phyloP scores from a whole-genome alignment of 345 rosid genomes.

The Orychophragmus violaceus region DNA sequence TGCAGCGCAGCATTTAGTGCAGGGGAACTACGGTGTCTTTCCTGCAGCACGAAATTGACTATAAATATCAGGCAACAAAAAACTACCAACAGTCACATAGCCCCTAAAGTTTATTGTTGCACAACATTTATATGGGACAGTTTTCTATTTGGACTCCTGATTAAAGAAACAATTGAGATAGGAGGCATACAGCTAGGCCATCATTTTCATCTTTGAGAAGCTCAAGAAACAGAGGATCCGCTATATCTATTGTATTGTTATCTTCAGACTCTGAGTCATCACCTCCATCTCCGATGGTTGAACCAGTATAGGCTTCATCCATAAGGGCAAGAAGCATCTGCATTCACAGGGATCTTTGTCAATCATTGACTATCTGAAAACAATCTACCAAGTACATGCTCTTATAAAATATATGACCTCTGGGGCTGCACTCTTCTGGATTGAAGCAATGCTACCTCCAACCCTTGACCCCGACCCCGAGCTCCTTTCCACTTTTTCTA shows the following conservation, averaged over 20 bases:
- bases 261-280: conserved; percentile 95
- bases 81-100: background rate
- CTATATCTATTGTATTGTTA: conserved; percentile 62
- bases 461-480: conserved; percentile 66
- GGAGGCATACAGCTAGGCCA: conserved; percentile 73
- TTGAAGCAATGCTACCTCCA: conserved; percentile 87
- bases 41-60: conserved; percentile 45
- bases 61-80: background rate
- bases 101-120: background rate
- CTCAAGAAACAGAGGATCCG: conserved; percentile 90
- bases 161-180: background rate
- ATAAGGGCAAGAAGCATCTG: conserved; percentile 97
- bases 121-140: background rate
- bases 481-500: conserved; percentile 85
- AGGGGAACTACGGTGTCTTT: conserved; percentile 78
- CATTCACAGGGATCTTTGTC: conserved; percentile 14
- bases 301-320: conserved; percentile 99
- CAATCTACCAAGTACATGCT: conserved; percentile 8
- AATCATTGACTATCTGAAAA: background rate
- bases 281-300: conserved; percentile 84
- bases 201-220: conserved; percentile 98
- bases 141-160: background rate
- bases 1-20: conserved; percentile 64
- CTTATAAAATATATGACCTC: conserved; percentile 48
- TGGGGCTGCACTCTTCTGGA: conserved; percentile 94